Evolutionary conservation across 2,329 filamentous ascomycete species (phyloP).

Genomic region (Paecilomyces dactylethromorphus): DNA sequence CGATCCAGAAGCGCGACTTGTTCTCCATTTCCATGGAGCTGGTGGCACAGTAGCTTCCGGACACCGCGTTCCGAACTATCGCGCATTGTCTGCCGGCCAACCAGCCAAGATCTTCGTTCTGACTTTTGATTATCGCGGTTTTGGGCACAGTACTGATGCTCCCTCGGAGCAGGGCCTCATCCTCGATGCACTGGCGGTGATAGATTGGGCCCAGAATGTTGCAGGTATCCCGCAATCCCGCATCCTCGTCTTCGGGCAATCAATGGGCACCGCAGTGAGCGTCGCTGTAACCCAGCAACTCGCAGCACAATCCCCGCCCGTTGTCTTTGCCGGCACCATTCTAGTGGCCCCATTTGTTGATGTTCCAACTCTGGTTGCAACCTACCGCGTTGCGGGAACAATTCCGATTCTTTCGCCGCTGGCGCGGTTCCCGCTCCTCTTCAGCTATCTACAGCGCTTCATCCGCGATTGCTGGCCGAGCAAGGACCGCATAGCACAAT

Average conservation of each 20-base stretch:
- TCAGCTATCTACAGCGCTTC: constrained; percentile 42
- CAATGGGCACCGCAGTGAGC: constrained; percentile 51
- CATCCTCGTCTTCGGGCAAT: constrained; percentile 56
- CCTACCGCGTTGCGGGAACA: constrained; percentile 51
- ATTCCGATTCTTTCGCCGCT: constrained; percentile 51
- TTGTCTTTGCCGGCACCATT: constrained; percentile 49
- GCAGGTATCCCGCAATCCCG: constrained; percentile 48
- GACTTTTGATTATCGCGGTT: constrained; percentile 58
- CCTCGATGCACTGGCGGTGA: constrained; percentile 47
- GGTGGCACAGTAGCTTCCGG: constrained; percentile 52
- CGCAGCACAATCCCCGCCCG: constrained; percentile 34
- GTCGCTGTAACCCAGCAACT: constrained; percentile 41
- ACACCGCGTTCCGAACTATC: constrained; percentile 44
- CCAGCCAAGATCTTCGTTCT: constrained; percentile 40
- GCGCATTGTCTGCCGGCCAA: constrained; percentile 46
- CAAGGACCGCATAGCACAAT: constrained; percentile 42
- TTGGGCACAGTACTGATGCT: constrained; percentile 46
- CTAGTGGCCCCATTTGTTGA: constrained; percentile 54
- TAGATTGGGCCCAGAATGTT: constrained; percentile 48
- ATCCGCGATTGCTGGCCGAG: constrained; percentile 48
- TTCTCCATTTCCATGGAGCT: constrained; percentile 48
- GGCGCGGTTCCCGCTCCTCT: constrained; percentile 40
- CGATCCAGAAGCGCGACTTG: neutral
- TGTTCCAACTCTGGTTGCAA: constrained; percentile 47
- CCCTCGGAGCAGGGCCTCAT: constrained; percentile 53